Conservation (phyloP, 2,329 filamentous ascomycete species). For the Colletotrichum filicis region DNA sequence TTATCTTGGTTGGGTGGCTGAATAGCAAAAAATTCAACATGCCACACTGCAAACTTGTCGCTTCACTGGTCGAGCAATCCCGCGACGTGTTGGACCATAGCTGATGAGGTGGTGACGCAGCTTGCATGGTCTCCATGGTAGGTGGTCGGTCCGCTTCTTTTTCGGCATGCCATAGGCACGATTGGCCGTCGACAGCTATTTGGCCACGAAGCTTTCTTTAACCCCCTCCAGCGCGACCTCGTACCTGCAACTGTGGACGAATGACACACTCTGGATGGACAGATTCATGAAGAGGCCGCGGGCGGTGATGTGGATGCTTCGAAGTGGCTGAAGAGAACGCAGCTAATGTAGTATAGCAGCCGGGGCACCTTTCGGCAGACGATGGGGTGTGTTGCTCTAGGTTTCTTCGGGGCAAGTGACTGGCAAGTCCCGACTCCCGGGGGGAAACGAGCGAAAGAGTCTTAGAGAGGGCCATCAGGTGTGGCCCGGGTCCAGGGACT, state of each 20-base stretch:
- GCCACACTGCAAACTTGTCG: neutral
- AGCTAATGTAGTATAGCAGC: neutral
- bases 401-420: conserved; percentile 14
- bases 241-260: conserved; percentile 16
- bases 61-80: neutral
- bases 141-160: neutral
- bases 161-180: neutral
- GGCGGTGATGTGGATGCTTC: conserved; percentile 15
- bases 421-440: conserved; percentile 14
- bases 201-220: neutral
- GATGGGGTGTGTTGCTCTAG: neutral
- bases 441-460: neutral
- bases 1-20: conserved; percentile 4
- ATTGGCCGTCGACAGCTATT: neutral
- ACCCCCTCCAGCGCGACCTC: neutral
- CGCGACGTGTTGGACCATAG: neutral
- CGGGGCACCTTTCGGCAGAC: conserved; percentile 25
- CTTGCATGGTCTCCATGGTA: neutral
- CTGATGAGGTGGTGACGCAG: neutral
- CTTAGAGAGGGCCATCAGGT: neutral
- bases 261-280: neutral
- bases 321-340: conserved; percentile 7
- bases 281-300: neutral
- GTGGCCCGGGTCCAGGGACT: conserved; percentile 18
- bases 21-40: neutral